Conservation (phyloP, 805 yeast genomes). For the Wickerhamomyces rabaulensis region DNA sequence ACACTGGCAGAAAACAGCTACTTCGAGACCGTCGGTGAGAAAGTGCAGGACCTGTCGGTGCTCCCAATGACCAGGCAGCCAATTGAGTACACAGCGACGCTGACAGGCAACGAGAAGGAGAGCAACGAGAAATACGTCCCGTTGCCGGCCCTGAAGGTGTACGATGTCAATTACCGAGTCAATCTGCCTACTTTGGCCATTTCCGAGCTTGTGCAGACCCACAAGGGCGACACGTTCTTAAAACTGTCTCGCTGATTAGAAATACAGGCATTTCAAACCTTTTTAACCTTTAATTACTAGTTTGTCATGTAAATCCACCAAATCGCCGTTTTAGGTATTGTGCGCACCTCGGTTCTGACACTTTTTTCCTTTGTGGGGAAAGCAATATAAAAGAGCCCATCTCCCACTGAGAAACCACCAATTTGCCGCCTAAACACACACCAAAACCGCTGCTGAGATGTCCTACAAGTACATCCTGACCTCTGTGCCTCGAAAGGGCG, state of each 20-base stretch:
- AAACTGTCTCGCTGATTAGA: background rate
- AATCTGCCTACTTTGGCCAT: slow-evolving; percentile 48
- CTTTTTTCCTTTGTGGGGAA: background rate
- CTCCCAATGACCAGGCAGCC: slow-evolving; percentile 55
- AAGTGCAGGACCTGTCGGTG: slow-evolving; percentile 28
- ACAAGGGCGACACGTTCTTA: slow-evolving; percentile 23
- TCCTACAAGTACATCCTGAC: slow-evolving; percentile 16
- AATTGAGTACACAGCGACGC: slow-evolving; percentile 30
- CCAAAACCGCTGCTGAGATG: slow-evolving; percentile 4
- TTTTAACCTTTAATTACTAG: no score
- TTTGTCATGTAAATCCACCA: background rate
- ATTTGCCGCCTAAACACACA: no score
- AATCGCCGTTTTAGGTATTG: background rate
- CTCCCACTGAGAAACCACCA: background rate
- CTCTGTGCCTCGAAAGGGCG: slow-evolving; percentile 20
- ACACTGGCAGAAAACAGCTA: slow-evolving; percentile 32
- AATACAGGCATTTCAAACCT: background rate
- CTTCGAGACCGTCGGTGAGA: slow-evolving; percentile 33
- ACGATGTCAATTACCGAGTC: slow-evolving; percentile 64
- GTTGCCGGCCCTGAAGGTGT: slow-evolving; percentile 61
- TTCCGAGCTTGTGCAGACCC: slow-evolving; percentile 23
- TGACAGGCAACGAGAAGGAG: slow-evolving; percentile 2
- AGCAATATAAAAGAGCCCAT: background rate
- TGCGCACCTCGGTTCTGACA: background rate
- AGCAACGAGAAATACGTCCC: slow-evolving; percentile 20